Base-by-base conservation (phyloP, 169 alveolate species). In the Plasmodium gallinaceum region DNA sequence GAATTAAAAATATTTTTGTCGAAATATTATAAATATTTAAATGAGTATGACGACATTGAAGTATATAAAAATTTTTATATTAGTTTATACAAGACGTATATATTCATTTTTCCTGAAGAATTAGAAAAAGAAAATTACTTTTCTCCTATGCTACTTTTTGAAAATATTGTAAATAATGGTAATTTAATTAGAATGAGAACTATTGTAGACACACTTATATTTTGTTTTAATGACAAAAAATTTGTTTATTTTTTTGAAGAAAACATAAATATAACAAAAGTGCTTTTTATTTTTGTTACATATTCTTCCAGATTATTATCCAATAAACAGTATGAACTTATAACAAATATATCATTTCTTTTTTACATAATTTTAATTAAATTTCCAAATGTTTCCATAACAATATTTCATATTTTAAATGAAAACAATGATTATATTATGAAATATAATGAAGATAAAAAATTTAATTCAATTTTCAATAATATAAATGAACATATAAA, bases 91-190 rank as follows among this genome's bases (percentile, higher is more conserved):
- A 88, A 88, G 54, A 74, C 90, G 18, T 76, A 75, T 75, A 88
- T 88, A 64, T 75, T 76, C 42, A 69, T 76, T 69, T 90, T 88
- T 76, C 95, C 95, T 6, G 87, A 80, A 51, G 96, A 94, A 70
- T 46, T 92, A 22, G 68, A 93, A 58, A 78, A 86, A 66, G 92
- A 88, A 78, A 80, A 78, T 24, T 90, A 90, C 72, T 78, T 90
- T 52, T 85, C 92, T 20, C 95, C 95, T n/a, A 71, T 92, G 93
- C 65, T 88, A 16, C 86, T 94, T 18, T 93, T 94, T 88, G 95
- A 90, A 66, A 83, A 88, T 60, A 90, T 94, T 73, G 93, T 87
- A 32, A 85, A 91, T 72, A 66, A 73, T 22, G 92, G 88, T 42
- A 74, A 91, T 75, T 80, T 94, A 72, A 69, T 90, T 5, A 92